These are phyloP conservation scores for Solidago caesia DNA, from an alignment of 129 eudicot species.

Conservation along the genomic window DNA sequence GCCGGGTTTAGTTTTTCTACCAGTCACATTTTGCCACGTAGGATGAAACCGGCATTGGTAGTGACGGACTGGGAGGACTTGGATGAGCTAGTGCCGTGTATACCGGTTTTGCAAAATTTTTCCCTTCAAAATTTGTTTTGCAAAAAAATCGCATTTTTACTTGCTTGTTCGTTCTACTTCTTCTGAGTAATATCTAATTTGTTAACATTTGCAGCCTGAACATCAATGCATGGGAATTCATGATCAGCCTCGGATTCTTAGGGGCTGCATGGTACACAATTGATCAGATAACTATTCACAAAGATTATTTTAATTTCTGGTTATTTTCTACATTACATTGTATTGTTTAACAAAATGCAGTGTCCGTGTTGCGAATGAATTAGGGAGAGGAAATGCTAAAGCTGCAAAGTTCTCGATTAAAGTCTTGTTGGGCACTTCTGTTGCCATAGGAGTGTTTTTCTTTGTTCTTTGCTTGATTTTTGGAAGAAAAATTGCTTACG, in stretches of 20 bases:
- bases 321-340: neutral
- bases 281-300: neutral
- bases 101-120: too few species aligned
- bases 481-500: conserved; percentile 53
- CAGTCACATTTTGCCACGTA: too few species aligned
- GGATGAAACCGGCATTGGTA: too few species aligned
- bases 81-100: too few species aligned
- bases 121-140: too few species aligned
- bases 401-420: conserved; percentile 74
- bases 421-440: conserved; percentile 62
- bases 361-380: conserved; percentile 88
- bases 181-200: neutral
- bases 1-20: too few species aligned
- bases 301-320: neutral
- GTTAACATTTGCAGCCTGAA: conserved; percentile 52
- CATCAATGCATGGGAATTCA: conserved; percentile 62
- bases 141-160: neutral
- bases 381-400: conserved; percentile 83
- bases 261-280: conserved; percentile 81
- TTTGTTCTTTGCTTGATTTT: conserved; percentile 56
- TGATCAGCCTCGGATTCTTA: conserved; percentile 76
- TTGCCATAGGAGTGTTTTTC: conserved; percentile 58
- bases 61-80: too few species aligned
- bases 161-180: neutral
- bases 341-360: conserved; percentile 31